Percentiles rank a stretch among this genome's conserved stretches.
Conservation (phyloP, 164 flowering plant genomes). For the Malania oleifera region DNA sequence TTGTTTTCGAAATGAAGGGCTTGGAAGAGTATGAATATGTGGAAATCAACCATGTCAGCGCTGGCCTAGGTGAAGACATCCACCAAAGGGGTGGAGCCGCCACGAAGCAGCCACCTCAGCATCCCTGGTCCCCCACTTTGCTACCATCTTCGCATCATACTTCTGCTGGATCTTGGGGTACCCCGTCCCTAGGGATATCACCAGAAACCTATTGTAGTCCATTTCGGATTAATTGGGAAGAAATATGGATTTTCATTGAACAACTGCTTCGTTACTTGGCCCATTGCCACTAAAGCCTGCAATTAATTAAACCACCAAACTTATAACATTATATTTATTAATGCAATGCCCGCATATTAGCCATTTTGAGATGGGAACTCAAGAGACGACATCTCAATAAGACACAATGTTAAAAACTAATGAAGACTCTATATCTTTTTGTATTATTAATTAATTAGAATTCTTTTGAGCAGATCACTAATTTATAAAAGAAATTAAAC, state of each 20-base stretch:
- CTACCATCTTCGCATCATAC: conserved; percentile 18
- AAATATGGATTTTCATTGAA: conserved; percentile 15
- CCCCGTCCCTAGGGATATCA: conserved; percentile 40
- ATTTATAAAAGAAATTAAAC: not conserved
- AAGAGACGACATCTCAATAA: no score
- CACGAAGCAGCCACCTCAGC: conserved; percentile 22
- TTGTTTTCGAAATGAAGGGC: conserved; percentile 22
- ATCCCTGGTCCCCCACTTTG: conserved; percentile 40
- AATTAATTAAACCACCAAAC: not conserved
- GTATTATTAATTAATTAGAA: no score
- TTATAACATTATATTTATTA: no score
- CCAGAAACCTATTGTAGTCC: conserved; percentile 26
- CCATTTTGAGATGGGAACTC: no score
- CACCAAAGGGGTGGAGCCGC: conserved; percentile 25
- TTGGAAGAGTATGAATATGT: conserved; percentile 20
- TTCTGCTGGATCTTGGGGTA: conserved; percentile 16
- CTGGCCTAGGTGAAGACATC: conserved; percentile 26
- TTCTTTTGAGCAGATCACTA: no score
- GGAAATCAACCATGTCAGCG: conserved; percentile 30
- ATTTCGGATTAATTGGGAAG: conserved; percentile 21
- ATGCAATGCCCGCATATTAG: no score
- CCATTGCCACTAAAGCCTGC: conserved; percentile 29
- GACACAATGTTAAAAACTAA: no score
- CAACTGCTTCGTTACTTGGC: conserved; percentile 24
- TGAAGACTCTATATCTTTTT: no score